phyloP scores from a whole-genome alignment of 169 alveolate species.

The Cryptosporidium canis region DNA sequence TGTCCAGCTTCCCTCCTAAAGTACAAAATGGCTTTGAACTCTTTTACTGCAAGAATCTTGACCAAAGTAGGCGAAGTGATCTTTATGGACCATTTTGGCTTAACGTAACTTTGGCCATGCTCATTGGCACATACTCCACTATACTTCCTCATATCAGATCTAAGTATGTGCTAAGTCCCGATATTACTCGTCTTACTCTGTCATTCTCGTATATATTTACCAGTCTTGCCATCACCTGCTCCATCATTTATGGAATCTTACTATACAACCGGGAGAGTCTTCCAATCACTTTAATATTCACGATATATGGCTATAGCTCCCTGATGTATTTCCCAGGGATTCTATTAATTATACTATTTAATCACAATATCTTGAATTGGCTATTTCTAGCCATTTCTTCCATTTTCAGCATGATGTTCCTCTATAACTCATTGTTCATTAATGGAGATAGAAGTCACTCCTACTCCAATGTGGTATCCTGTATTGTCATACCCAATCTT shows the following conservation, averaged over 20 bases:
- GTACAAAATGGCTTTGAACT: slow-evolving; percentile 31
- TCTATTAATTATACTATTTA: slow-evolving; percentile 5
- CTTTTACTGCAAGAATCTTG: slow-evolving; percentile 53
- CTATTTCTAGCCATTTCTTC: neutral
- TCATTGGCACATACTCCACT: slow-evolving; percentile 48
- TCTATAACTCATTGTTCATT: slow-evolving; percentile 28
- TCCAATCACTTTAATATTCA: slow-evolving; percentile 42
- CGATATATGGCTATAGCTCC: slow-evolving; percentile 63
- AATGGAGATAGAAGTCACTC: slow-evolving; percentile 33
- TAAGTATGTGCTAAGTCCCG: slow-evolving; percentile 39
- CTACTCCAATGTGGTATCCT: neutral
- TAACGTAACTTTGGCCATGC: slow-evolving; percentile 8
- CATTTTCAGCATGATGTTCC: slow-evolving; percentile 27
- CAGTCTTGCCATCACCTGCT: neutral
- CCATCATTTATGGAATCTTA: slow-evolving; percentile 1
- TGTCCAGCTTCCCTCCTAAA: neutral
- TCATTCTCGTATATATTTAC: slow-evolving; percentile 48
- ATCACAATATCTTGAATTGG: slow-evolving; percentile 25
- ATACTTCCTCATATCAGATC: slow-evolving; percentile 43
- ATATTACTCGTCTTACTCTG: slow-evolving; percentile 20
- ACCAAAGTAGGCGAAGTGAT: slow-evolving; percentile 41
- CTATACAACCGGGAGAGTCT: slow-evolving; percentile 1
- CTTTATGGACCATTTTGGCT: slow-evolving; percentile 67
- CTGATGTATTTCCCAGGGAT: slow-evolving; percentile 34
- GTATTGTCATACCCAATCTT: slow-evolving; percentile 13